Base-by-base conservation (phyloP, 78 protist genomes). In the Andalucia godoyi region DNA sequence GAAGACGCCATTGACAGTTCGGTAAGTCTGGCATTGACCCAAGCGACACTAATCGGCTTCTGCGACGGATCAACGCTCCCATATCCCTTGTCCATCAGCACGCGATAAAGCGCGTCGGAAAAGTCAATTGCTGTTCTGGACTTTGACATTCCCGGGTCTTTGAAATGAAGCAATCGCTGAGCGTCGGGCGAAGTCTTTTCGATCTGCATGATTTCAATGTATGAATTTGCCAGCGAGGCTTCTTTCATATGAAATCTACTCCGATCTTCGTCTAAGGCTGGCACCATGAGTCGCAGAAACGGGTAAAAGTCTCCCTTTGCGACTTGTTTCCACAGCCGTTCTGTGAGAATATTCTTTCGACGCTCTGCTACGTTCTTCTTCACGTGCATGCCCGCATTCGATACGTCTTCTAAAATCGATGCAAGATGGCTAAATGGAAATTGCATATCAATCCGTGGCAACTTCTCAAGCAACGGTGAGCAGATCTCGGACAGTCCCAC, bases 181-280 rank as follows among this genome's bases (percentile, higher is more conserved):
- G 88, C 93, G 30, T 74, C 86, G 0, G 32, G 18, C 30, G 64
- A 18, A n/a, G 1, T 2, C 27, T 21, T 30, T 8, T 62, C 32
- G 15, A 87, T 61, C 30, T 78, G 63, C 25, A 87, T 69, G 27
- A 85, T 15, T 25, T 77, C 78, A n/a, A 78, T 79, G 54, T 81
- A 85, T 21, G 46, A 29, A 39, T 57, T 39, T 21, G 84, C 93
- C 4, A 87, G 21, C 4, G 65, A 66, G 30, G 47, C 54, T 66
- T 86, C 90, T 41, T 87, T 84, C 39, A 87, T 18, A 0, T 81
- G 80, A 62, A 86, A 87, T 4, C 75, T 58, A 13, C 40, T 43
- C 38, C 93, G 29, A 46, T 59, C 66, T 21, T 49, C 74, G 66
- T 87, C 93, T 23, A 87, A 30, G 36, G 70, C 83, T 21, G 93